A percentile compares a stretch with the other conserved stretches of the same genome.
Conservation (phyloP, 192 early-diverging fungal species). For the Chytriomyces hyalinus region DNA sequence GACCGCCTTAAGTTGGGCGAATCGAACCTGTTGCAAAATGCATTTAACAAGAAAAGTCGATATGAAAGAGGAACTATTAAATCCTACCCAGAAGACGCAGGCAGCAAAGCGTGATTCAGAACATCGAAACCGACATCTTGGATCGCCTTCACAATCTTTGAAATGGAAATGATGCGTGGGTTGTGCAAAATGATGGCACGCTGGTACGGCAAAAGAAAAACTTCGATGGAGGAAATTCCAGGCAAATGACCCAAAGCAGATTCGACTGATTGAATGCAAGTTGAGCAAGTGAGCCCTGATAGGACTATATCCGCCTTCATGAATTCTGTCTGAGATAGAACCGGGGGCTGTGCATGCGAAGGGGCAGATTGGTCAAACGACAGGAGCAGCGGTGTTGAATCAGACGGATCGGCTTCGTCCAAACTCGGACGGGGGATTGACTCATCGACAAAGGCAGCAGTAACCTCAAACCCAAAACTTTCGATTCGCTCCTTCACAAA, state of each 20-base stretch:
- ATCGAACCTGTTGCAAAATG: no score
- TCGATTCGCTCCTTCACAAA: constrained; percentile 13
- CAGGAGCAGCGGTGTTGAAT: no score
- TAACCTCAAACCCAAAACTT: constrained; percentile 17
- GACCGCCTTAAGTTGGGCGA: not conserved
- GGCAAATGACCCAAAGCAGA: constrained; percentile 50
- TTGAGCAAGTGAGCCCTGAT: constrained; percentile 84
- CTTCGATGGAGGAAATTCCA: constrained; percentile 65
- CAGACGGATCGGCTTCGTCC: no score
- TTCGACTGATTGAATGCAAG: constrained; percentile 70
- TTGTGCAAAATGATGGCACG: constrained; percentile 63
- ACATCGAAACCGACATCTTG: constrained; percentile 80
- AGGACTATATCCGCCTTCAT: constrained; percentile 59
- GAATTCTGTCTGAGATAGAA: not conserved
- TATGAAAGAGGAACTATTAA: no score
- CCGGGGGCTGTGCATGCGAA: not conserved
- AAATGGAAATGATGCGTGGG: constrained; percentile 33
- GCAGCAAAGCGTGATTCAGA: constrained; percentile 10
- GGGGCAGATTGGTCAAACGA: no score
- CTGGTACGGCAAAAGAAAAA: constrained; percentile 70
- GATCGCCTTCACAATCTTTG: constrained; percentile 58
- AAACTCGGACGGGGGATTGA: no score
- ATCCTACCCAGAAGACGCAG: constrained; percentile 5
- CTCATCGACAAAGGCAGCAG: not conserved
- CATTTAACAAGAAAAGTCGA: no score